Conservation (phyloP, 192 early-diverging fungal species). For the Geranomyces variabilis region DNA sequence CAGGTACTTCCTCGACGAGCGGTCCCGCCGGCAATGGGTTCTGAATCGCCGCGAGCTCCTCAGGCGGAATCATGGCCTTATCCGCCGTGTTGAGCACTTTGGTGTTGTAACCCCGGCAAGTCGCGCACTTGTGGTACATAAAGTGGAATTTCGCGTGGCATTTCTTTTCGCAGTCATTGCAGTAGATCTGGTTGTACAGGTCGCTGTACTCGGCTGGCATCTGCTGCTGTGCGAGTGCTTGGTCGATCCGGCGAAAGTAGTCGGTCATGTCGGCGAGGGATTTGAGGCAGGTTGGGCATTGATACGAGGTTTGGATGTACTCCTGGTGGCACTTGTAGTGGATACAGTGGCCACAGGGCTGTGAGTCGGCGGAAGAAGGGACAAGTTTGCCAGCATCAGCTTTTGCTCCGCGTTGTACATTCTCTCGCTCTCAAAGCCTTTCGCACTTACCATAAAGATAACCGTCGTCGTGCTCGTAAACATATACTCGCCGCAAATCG, state of each 20-base stretch:
- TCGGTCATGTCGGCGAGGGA: constrained; percentile 82
- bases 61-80: constrained; percentile 12
- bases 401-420: neutral
- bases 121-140: constrained; percentile 90
- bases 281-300: constrained; percentile 93
- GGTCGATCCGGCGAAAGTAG: constrained; percentile 84
- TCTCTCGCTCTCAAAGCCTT: neutral
- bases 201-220: constrained; percentile 92
- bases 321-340: constrained; percentile 84
- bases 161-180: constrained; percentile 93
- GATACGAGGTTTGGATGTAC: constrained; percentile 88
- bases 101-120: constrained; percentile 90
- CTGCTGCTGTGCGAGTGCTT: constrained; percentile 71
- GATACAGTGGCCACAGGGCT: constrained; percentile 92
- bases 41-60: neutral
- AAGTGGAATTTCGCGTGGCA: constrained; percentile 89
- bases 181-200: constrained; percentile 74
- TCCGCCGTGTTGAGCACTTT: constrained; percentile 70
- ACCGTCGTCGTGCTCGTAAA: constrained; percentile 82
- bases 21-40: neutral
- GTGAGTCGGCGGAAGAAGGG: neutral
- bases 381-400: neutral
- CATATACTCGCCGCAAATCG: constrained; percentile 95
- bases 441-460: constrained; percentile 76
- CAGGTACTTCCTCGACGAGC: no score